Base-by-base conservation (phyloP, 2,329 filamentous ascomycete species). In the Phialophora tarda region DNA sequence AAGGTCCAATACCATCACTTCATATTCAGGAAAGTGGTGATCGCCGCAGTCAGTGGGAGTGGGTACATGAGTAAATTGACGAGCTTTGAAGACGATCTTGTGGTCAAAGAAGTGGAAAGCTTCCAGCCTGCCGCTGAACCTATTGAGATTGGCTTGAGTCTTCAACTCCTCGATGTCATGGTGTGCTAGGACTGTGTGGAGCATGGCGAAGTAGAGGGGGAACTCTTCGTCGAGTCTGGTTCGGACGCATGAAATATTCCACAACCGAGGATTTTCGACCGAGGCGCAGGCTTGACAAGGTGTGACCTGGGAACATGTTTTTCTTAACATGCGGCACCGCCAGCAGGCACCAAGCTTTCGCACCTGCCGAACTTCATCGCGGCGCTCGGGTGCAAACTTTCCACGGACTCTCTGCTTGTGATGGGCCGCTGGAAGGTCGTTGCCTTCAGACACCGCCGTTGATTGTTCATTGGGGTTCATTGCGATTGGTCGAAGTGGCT, bases 261-360 rank as follows among this genome's bases (percentile, higher is more conserved):
- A 88, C 23, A 88, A 71, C 48, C 86, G 81, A 41, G 86, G 86
- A 65, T 82, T 85, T 72, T 87, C 85, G n/a, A 88, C 83, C 66
- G 82, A 83, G 59, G 80, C 80, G 69, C 86, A 88, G 10, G 85
- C 86, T 28, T 78, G 83, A 73, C 86, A 88, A 17, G 86, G 86
- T 47, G 81, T 86, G 23, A 85, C 85, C 38, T 84, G 84, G 8
- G 86, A 88, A 71, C 86, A 88, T 76, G 85, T 84, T 72, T 88
- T 88, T 77, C 88, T 88, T 26, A 88, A 77, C 86, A 88, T 88
- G 14, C 86, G 84, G 73, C 86, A 88, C 38, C 86, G 83, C 68
- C 88, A 83, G 71, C 86, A 88, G 7, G 86, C 86, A 12, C 86
- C 86, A 60, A 82, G 80, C 74, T 88, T 87, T 26, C 86, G 81